phyloP scores from a whole-genome alignment of 805 yeast genomes.

The Nakazawaea laoshanensis region DNA sequence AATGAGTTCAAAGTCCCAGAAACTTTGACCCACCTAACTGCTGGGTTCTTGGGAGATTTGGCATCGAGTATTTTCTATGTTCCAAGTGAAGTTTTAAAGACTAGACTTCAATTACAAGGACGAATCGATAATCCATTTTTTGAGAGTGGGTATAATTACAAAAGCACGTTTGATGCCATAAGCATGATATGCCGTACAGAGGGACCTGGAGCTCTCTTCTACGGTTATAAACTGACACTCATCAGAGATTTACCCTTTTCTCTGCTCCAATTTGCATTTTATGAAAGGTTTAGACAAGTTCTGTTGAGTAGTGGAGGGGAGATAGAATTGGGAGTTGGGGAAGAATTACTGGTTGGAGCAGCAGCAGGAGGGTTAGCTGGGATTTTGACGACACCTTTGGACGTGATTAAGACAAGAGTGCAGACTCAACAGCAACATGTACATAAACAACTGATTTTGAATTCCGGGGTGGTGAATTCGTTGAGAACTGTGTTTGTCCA shows the following conservation, averaged over 20 bases:
- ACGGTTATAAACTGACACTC: constrained; percentile 91
- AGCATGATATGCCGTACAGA: constrained; percentile 55
- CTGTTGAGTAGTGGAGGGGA: constrained; percentile 17
- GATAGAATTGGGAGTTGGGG: constrained; percentile 42
- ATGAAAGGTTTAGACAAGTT: constrained; percentile 69
- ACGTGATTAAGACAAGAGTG: constrained; percentile 84
- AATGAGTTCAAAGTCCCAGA: constrained; percentile 61
- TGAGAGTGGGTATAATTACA: constrained; percentile 79
- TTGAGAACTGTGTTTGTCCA: constrained; percentile 47
- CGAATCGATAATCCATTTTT: constrained; percentile 72
- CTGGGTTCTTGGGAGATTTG: constrained; percentile 92
- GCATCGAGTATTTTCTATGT: constrained; percentile 85
- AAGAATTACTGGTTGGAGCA: constrained; percentile 85
- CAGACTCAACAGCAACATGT: constrained; percentile 67
- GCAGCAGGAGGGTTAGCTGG: constrained; percentile 95
- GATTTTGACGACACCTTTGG: constrained; percentile 79
- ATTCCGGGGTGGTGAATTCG: constrained; percentile 43
- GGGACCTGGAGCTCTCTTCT: constrained; percentile 70
- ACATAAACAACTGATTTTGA: constrained; percentile 16
- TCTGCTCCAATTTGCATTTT: constrained; percentile 92
- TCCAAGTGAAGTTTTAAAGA: constrained; percentile 91
- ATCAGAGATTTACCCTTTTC: constrained; percentile 92
- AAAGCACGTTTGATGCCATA: constrained; percentile 65
- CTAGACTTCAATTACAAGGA: constrained; percentile 91
- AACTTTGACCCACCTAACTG: constrained; percentile 67